Evolutionary conservation across 805 yeast species (phyloP).

Genomic region (Suhomyces tanzawaensis): DNA sequence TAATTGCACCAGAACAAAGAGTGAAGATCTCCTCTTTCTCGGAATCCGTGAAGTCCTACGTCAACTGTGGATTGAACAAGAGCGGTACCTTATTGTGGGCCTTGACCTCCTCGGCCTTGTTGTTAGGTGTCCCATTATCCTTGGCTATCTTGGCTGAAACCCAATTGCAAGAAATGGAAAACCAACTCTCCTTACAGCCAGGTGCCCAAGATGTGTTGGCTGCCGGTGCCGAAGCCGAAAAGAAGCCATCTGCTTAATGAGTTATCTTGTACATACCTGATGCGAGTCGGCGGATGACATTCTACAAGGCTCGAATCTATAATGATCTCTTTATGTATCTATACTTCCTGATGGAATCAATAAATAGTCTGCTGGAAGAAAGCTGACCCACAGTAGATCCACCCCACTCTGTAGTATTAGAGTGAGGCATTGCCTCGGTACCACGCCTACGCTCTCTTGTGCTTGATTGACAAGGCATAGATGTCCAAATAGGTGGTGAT

Average conservation of each 20-base stretch:
- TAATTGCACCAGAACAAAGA: constrained; percentile 86
- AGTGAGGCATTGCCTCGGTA: no score
- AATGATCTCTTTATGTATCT: constrained; percentile 6
- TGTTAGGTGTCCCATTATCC: constrained; percentile 90
- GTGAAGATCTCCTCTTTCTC: constrained; percentile 37
- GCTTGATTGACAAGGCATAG: constrained; percentile 80
- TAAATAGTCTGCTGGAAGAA: no score
- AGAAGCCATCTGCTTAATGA: constrained; percentile 16
- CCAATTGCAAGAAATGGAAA: constrained; percentile 91
- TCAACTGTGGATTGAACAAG: constrained; percentile 49
- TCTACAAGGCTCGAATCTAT: not conserved
- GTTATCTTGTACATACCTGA: not conserved
- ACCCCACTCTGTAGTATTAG: no score
- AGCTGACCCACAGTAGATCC: no score
- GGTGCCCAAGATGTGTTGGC: constrained; percentile 74
- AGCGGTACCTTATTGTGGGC: constrained; percentile 84
- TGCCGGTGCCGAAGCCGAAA: constrained; percentile 49
- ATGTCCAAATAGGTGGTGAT: constrained; percentile 81
- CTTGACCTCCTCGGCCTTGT: constrained; percentile 74
- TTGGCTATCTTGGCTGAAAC: constrained; percentile 88
- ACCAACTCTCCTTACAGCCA: constrained; percentile 79
- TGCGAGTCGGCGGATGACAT: not conserved
- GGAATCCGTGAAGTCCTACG: constrained; percentile 20
- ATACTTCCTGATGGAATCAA: not conserved
- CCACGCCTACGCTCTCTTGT: constrained; percentile 52